Base-by-base conservation (phyloP, 495 filamentous ascomycete species). In the Hyaloscypha finlandica region DNA sequence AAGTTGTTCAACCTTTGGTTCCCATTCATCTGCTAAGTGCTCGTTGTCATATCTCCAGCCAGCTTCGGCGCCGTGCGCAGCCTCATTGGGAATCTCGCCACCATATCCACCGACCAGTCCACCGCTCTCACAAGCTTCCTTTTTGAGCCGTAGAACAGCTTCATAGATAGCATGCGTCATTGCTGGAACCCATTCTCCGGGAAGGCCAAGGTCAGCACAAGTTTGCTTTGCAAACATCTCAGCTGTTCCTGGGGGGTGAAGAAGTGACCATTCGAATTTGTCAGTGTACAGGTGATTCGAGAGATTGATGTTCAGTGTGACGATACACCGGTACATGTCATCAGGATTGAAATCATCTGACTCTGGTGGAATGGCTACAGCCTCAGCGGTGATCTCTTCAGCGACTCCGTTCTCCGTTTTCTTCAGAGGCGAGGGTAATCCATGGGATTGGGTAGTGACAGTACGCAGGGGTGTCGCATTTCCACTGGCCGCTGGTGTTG, bases 161-260 rank as follows among this genome's bases (percentile, higher is more conserved):
- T 99, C 95, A 77, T 98, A 97, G 67, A 99, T 97, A 11, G 92
- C 95, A 74, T 97, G 94, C 20, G 96, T 88, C 78, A 99, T 90
- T 39, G 93, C 92, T 3, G 92, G 90, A 8, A 97, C 86, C 91
- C 96, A 99, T 81, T 99, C 95, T 63, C 92, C 93, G 51, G 86
- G 79, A 25, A 99, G 83, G 37, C 93, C 93, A 5, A 98, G 77
- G 74, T 99, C 95, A 12, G 93, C 90, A 76, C 94, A 97, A 0
- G 95, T 97, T 64, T 91, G 83, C 71, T 91, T 91, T 55, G 95
- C 96, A 77, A 98, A 98, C 48, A 88, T 85, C 76, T 99, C 95
- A 11, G 95, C 92, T 63, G 95, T 90, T 16, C 96, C 93, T 1
- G 91, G 89, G 4, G 93, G 93, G 74, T 97, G 93, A 9, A 97